phyloP scores from a whole-genome alignment of 2,329 filamentous ascomycete genomes.

The Neurospora sp. region DNA sequence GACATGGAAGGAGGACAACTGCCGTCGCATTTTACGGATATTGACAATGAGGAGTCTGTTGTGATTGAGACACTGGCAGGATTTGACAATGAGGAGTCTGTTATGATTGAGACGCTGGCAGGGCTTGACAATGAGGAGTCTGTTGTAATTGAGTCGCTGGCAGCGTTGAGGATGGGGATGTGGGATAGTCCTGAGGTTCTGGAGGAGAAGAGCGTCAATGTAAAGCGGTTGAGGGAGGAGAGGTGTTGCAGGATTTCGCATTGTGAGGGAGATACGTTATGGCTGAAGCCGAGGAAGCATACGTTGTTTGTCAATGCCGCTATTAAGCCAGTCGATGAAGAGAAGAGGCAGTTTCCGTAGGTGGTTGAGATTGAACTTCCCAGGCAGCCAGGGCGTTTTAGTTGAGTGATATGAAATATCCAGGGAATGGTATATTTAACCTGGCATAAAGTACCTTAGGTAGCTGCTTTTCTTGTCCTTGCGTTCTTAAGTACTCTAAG shows the following conservation, averaged over 20 bases:
- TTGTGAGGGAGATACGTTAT: constrained; percentile 19
- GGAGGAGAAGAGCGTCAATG: neutral
- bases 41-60: constrained; percentile 33
- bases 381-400: neutral
- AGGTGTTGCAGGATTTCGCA: constrained; percentile 24
- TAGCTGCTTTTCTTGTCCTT: too few species aligned
- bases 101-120: constrained; percentile 25
- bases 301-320: constrained; percentile 48
- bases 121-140: constrained; percentile 32
- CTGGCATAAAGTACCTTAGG: too few species aligned
- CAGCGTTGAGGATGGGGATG: constrained; percentile 12
- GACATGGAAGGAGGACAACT: constrained; percentile 3
- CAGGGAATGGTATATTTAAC: too few species aligned
- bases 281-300: constrained; percentile 26
- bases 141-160: constrained; percentile 25
- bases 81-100: constrained; percentile 32
- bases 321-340: neutral
- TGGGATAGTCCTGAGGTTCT: constrained; percentile 3
- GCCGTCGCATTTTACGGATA: constrained; percentile 35
- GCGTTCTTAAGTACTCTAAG: too few species aligned
- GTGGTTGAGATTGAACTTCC: neutral
- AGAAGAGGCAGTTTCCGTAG: neutral
- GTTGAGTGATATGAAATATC: neutral
- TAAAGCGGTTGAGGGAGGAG: constrained; percentile 3
- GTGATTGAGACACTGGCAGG: constrained; percentile 26